Percentiles rank a stretch among this genome's conserved stretches.
phyloP scores from a whole-genome alignment of 2,329 filamentous ascomycete species.

The Ophiobolus disseminans region DNA sequence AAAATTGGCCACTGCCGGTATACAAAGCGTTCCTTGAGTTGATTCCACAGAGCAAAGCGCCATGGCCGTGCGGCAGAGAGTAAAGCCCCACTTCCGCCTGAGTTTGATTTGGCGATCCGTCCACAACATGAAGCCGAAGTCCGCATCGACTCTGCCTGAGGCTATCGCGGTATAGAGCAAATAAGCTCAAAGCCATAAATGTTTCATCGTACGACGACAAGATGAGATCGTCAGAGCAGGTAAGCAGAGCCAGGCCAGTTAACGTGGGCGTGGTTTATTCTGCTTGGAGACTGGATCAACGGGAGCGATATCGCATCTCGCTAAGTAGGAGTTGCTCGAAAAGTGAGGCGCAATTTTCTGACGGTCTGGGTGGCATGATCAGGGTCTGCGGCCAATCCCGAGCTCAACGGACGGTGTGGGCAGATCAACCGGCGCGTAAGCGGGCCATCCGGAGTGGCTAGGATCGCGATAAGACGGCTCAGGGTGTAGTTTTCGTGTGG shows the following conservation, averaged over 20 bases:
- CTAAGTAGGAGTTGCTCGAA: conserved; percentile 22
- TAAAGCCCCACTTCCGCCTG: too few relatives aligned
- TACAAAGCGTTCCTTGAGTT: too few relatives aligned
- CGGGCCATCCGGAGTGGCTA: conserved; percentile 33
- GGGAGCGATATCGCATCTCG: conserved; percentile 34
- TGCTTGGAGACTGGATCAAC: background rate
- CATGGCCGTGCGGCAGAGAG: too few relatives aligned
- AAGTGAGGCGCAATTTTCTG: conserved; percentile 36
- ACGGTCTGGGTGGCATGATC: conserved; percentile 26
- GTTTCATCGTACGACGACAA: background rate
- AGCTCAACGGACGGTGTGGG: conserved; percentile 37
- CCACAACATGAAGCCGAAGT: background rate
- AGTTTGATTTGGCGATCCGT: background rate
- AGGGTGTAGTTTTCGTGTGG: conserved; percentile 18
- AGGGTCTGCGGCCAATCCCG: conserved; percentile 43
- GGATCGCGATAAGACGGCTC: conserved; percentile 34
- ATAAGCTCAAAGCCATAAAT: background rate
- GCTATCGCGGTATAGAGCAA: too few relatives aligned
- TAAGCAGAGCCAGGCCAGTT: conserved; percentile 8
- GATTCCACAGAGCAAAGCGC: too few relatives aligned
- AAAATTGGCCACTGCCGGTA: too few relatives aligned
- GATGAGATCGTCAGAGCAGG: background rate
- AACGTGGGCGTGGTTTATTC: conserved; percentile 3
- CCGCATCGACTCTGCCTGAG: too few relatives aligned
- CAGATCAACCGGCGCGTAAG: conserved; percentile 50